Evolutionary conservation across 2,329 filamentous ascomycete species (phyloP), one percentile per base, ranked within the genome.

Genomic region (Pseudogymnoascus sp.): DNA sequence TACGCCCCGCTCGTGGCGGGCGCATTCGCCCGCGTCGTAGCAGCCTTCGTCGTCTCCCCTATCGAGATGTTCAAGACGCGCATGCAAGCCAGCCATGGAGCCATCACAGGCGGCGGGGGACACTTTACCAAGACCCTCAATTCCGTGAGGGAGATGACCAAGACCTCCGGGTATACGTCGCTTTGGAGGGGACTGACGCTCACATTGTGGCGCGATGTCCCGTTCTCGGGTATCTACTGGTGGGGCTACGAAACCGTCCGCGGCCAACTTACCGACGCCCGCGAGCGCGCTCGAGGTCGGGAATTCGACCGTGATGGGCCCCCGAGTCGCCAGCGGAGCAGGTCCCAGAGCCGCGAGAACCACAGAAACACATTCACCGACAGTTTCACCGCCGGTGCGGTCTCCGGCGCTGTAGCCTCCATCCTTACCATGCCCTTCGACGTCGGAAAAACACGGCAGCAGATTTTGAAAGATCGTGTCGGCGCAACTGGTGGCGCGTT

Each of bases 221-320:
- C 94, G 0, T 99, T 99, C 71, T 97, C 93, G 0, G 94, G 90
- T 3, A 83, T 99, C 49, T 99, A 99, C 78, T 99, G 94, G 94
- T 95, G 90, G 86, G 93, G 94, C 11, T 99, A 99, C 73, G 94
- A 99, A 77, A 86, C 84, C 16, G 87, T 93, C 62, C 86, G 92
- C 61, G 85, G 86, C 23, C 77, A 78, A 61, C 76, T 97, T 63
- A 88, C 86, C 1, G 87, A 92, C 68, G 76, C 84, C 59, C 86
- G 92, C 66, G 83, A 81, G 72, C 77, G 78, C 60, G 72, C 75
- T 23, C 74, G 77, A 26, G 81, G 80, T 0, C 76, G 77, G 37
- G 69, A 72, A 1, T 63, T 79, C 6, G 75, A 72, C 55, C 71
- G 70, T 26, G 75, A 76, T 14, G 73, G 76, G 4, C 66, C 71